phyloP scores from a whole-genome alignment of 2,329 filamentous ascomycete genomes.

The Peltaster fructicola region DNA sequence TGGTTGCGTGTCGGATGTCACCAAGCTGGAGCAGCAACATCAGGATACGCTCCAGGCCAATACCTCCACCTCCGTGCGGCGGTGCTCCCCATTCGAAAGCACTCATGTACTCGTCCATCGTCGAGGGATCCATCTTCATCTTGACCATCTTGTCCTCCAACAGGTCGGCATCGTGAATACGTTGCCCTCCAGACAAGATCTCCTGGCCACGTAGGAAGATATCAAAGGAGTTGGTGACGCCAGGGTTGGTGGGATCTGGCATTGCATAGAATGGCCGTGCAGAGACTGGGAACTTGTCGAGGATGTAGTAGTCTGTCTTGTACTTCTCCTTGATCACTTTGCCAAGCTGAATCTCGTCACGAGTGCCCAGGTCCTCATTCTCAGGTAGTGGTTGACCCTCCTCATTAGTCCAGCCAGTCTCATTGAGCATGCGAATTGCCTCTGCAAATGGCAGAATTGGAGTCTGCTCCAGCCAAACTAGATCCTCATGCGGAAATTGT shows the following conservation, averaged over 20 bases:
- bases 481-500: constrained; percentile 71
- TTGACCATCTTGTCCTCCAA: constrained; percentile 62
- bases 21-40: constrained; percentile 74
- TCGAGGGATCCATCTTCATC: constrained; percentile 57
- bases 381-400: constrained; percentile 53
- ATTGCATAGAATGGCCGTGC: constrained; percentile 87
- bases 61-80: constrained; percentile 76
- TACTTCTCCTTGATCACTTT: constrained; percentile 74
- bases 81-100: constrained; percentile 80
- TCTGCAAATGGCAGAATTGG: constrained; percentile 66
- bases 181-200: constrained; percentile 80
- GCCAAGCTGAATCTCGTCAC: constrained; percentile 74
- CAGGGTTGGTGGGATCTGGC: constrained; percentile 54
- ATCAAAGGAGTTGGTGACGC: constrained; percentile 80
- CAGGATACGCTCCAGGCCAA: constrained; percentile 75
- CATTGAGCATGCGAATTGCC: constrained; percentile 63
- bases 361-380: constrained; percentile 66
- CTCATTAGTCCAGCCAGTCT: constrained; percentile 59
- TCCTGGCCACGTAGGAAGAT: constrained; percentile 90
- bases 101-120: constrained; percentile 78
- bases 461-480: constrained; percentile 75
- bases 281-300: constrained; percentile 78
- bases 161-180: constrained; percentile 64
- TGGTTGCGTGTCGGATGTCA: constrained; percentile 72
- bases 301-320: constrained; percentile 77